These are phyloP conservation scores for Fragilariopsis cylindrus DNA, from an alignment of 108 stramenopile genomes.

Conservation along the genomic window DNA sequence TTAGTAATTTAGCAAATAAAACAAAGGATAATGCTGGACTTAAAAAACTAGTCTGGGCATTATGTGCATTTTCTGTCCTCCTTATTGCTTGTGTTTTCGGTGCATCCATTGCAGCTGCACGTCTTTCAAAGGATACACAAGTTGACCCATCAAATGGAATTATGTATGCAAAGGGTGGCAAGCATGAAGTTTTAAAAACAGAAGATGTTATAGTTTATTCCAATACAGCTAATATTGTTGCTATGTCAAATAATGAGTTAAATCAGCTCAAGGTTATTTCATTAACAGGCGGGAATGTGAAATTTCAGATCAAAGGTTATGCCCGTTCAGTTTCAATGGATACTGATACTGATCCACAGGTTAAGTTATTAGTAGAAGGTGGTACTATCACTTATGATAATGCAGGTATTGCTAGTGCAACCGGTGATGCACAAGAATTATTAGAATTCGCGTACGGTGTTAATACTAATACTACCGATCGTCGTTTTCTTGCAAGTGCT, in stretches of 20 bases:
- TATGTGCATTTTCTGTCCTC: background rate
- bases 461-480: no score
- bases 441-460: background rate
- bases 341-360: background rate
- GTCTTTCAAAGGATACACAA: background rate
- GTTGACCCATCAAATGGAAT: background rate
- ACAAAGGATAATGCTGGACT: background rate
- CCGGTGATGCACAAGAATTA: background rate
- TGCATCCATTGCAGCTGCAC: slow-evolving; percentile 1
- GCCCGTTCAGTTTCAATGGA: background rate
- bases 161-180: background rate
- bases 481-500: no score
- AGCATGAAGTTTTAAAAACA: background rate
- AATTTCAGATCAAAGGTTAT: background rate
- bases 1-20: background rate
- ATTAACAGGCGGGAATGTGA: background rate
- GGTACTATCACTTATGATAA: background rate
- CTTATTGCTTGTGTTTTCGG: background rate
- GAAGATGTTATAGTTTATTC: background rate
- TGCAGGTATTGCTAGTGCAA: background rate
- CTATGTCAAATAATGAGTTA: background rate
- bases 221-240: background rate
- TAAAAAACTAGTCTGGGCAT: background rate
- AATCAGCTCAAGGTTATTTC: background rate
- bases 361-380: background rate